Percentiles rank a stretch among this genome's conserved stretches.
Evolutionary conservation across 768 basidiomycete genomes (phyloP).

Genomic region (Psilocybe azurescens): DNA sequence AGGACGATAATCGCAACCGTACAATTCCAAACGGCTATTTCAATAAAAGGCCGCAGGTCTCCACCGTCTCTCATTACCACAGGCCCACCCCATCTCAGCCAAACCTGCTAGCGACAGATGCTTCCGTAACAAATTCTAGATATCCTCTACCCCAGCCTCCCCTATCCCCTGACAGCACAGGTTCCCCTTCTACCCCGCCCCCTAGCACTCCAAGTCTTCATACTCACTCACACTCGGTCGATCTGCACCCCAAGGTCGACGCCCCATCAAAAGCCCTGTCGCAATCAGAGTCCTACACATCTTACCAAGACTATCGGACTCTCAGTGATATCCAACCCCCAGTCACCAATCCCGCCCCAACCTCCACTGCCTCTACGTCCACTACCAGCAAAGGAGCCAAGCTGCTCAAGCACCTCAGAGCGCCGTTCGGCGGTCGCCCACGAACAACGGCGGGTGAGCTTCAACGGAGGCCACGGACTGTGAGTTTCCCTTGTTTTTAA

Average conservation of each 20-base stretch:
- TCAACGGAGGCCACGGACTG: conserved; percentile 38
- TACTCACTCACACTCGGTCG: conserved; percentile 33
- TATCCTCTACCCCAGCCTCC: conserved; percentile 41
- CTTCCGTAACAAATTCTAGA: conserved; percentile 7
- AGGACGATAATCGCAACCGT: conserved; percentile 25
- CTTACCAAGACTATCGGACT: conserved; percentile 17
- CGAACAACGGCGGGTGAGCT: conserved; percentile 21
- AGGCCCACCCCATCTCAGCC: conserved; percentile 26
- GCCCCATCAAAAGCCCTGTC: conserved; percentile 35
- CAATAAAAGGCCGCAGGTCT: conserved; percentile 3
- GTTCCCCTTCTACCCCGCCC: conserved; percentile 74
- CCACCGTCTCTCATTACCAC: conserved; percentile 17
- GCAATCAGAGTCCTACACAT: conserved; percentile 30
- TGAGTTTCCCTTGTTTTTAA: conserved; percentile 25
- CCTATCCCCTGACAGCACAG: conserved; percentile 73
- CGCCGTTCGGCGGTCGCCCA: conserved; percentile 35
- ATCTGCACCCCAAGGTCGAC: conserved; percentile 17
- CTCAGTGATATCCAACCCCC: conserved; percentile 22
- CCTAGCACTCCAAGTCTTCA: conserved; percentile 65
- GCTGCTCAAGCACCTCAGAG: conserved; percentile 37
- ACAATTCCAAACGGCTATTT: neutral
- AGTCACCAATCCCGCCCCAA: conserved; percentile 15
- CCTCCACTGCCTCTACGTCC: conserved; percentile 1
- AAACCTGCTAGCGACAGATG: conserved; percentile 30
- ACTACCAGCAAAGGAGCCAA: conserved; percentile 27